phyloP scores from a whole-genome alignment of 208 protist species.

The Balamuthia mandrillaris region DNA sequence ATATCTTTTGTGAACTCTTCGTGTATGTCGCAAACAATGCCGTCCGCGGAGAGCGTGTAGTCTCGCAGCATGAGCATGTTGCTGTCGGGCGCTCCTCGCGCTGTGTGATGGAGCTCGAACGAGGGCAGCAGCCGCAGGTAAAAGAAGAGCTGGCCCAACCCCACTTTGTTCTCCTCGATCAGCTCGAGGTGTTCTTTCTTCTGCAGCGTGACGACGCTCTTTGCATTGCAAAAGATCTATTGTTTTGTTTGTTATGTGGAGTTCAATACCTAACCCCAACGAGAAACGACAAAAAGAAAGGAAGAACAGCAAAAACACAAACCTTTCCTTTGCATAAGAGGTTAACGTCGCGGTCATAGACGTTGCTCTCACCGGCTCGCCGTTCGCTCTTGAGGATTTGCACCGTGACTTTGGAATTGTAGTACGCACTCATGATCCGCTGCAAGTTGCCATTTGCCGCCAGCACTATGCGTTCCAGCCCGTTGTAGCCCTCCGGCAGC shows the following conservation, averaged over 20 bases:
- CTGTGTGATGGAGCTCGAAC: not conserved
- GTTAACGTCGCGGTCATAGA: not conserved
- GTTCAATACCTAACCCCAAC: no score
- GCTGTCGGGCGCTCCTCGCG: no score
- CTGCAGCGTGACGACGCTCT: not conserved
- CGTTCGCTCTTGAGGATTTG: not conserved
- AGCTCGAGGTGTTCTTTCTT: not conserved
- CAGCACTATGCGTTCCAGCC: not conserved
- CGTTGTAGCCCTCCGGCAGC: not conserved
- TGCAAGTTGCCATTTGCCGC: not conserved
- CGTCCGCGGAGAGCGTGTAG: not conserved
- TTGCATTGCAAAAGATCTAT: not conserved
- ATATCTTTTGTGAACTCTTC: not conserved
- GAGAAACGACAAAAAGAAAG: not conserved
- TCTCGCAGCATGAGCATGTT: no score
- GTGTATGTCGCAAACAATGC: not conserved
- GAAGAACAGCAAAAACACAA: not conserved
- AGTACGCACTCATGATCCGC: not conserved
- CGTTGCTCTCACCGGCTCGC: not conserved
- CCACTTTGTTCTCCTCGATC: not conserved
- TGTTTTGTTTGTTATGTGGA: no score
- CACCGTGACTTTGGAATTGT: not conserved
- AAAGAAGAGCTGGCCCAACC: not conserved
- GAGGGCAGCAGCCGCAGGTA: not conserved
- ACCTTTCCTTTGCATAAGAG: not conserved